phyloP scores from a whole-genome alignment of 257 asterid species.

The Penstemon newberryi region DNA sequence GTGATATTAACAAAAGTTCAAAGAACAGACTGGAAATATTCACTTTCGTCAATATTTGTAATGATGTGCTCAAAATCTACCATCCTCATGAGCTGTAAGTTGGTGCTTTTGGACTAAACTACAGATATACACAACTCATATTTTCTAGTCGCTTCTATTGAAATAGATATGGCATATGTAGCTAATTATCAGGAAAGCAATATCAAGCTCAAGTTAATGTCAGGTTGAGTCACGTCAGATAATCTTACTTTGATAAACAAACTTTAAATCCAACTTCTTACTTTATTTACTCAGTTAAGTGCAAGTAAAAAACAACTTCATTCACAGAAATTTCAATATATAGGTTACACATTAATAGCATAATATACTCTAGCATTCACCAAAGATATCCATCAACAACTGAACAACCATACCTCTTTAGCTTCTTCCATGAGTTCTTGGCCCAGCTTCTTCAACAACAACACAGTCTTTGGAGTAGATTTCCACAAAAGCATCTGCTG shows the following conservation, averaged over 20 bases:
- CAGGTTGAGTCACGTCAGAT: background rate
- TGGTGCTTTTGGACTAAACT: conserved; percentile 9
- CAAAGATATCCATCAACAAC: background rate
- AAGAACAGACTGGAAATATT: conserved; percentile 14
- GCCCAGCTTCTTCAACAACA: conserved; percentile 91
- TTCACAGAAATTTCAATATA: conserved; percentile 20
- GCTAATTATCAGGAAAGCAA: conserved; percentile 8
- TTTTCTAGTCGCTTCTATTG: background rate
- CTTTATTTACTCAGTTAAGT: conserved; percentile 4
- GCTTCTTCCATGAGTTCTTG: conserved; percentile 96
- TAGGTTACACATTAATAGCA: conserved; percentile 16
- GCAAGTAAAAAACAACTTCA: conserved; percentile 13
- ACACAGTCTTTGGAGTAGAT: conserved; percentile 87
- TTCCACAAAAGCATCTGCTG: conserved; percentile 99
- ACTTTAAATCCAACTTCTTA: conserved; percentile 3
- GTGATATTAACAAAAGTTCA: background rate
- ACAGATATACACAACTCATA: conserved; percentile 8
- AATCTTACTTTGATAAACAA: conserved; percentile 9
- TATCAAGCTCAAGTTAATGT: conserved; percentile 21
- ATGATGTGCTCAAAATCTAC: conserved; percentile 12
- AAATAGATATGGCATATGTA: conserved; percentile 16
- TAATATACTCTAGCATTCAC: conserved; percentile 20
- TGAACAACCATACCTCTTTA: conserved; percentile 61
- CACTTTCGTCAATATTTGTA: conserved; percentile 1
- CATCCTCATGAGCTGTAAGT: conserved; percentile 13